Conservation (phyloP, 2,329 filamentous ascomycete species). For the Didymella pomorum region DNA sequence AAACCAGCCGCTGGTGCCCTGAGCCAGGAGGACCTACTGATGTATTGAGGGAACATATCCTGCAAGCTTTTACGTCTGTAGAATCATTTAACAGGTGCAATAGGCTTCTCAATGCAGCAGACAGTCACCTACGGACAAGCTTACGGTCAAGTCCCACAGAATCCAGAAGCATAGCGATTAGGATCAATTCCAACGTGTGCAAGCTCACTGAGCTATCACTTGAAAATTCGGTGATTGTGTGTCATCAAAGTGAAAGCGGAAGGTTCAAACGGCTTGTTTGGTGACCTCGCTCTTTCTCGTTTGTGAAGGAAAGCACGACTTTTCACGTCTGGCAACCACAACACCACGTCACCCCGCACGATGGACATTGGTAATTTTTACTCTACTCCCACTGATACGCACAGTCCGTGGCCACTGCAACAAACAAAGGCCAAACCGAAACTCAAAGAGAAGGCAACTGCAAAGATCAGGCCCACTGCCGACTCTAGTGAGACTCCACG, state of each 20-base stretch:
- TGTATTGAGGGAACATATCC: not conserved
- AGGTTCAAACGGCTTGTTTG: constrained; percentile 7
- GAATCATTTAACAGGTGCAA: not conserved
- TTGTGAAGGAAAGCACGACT: constrained; percentile 2
- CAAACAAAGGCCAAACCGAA: not conserved
- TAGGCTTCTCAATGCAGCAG: not conserved
- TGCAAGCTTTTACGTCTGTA: not conserved
- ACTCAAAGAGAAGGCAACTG: not conserved
- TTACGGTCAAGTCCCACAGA: not conserved
- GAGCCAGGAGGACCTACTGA: not conserved
- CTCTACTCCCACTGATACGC: not conserved
- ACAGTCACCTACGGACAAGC: not conserved
- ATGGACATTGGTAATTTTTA: constrained; percentile 11
- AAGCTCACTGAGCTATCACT: too few species aligned
- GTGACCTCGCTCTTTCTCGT: not conserved
- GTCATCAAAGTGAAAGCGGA: constrained; percentile 17
- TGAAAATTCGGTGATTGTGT: not conserved
- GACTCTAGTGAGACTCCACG: not conserved
- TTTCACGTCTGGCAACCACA: constrained; percentile 5
- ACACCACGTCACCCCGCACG: not conserved
- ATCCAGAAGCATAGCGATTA: not conserved
- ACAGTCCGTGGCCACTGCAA: not conserved
- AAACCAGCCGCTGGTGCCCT: not conserved
- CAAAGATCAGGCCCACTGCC: not conserved
- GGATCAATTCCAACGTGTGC: not conserved